A percentile compares a stretch with the other conserved stretches of the same genome.
Conservation (phyloP, 2,329 filamentous ascomycete genomes). For the Tetracladium maxilliforme region DNA sequence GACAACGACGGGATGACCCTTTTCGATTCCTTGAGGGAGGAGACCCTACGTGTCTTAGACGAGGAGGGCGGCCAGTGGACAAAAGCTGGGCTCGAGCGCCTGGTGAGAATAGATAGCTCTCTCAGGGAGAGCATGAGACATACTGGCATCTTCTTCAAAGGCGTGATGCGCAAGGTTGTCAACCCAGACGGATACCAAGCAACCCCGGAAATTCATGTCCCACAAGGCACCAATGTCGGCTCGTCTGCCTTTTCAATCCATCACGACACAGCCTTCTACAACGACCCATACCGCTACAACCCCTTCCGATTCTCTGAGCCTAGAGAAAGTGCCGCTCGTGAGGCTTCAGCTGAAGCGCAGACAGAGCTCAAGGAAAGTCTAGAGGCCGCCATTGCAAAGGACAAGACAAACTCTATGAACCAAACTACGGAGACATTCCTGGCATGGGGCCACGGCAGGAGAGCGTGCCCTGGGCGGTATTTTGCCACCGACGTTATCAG, state of each 20-base stretch:
- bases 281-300: slow-evolving; percentile 16
- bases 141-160: slow-evolving; percentile 20
- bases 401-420: slow-evolving; percentile 9
- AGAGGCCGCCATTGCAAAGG: slow-evolving; percentile 7
- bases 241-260: slow-evolving; percentile 18
- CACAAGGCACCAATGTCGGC: slow-evolving; percentile 18
- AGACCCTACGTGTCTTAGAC: slow-evolving; percentile 14
- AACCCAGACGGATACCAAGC: slow-evolving; percentile 15
- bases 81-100: slow-evolving; percentile 18
- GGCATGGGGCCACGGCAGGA: slow-evolving; percentile 8
- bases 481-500: too few relatives aligned
- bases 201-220: slow-evolving; percentile 17
- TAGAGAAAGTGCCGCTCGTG: too few relatives aligned
- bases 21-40: slow-evolving; percentile 16
- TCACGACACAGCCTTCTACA: slow-evolving; percentile 16
- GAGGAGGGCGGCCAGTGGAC: slow-evolving; percentile 13
- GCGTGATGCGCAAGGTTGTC: slow-evolving; percentile 19
- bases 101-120: slow-evolving; percentile 22
- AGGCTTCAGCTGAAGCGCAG: slow-evolving; percentile 1
- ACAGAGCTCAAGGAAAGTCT: too few relatives aligned
- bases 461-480: slow-evolving; percentile 10
- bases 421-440: slow-evolving; percentile 9
- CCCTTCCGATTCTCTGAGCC: slow-evolving; percentile 23
- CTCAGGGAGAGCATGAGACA: slow-evolving; percentile 25
- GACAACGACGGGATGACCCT: too few relatives aligned